Evolutionary conservation across 306 rosid genomes (phyloP).

Genomic region (Datisca glomerata): DNA sequence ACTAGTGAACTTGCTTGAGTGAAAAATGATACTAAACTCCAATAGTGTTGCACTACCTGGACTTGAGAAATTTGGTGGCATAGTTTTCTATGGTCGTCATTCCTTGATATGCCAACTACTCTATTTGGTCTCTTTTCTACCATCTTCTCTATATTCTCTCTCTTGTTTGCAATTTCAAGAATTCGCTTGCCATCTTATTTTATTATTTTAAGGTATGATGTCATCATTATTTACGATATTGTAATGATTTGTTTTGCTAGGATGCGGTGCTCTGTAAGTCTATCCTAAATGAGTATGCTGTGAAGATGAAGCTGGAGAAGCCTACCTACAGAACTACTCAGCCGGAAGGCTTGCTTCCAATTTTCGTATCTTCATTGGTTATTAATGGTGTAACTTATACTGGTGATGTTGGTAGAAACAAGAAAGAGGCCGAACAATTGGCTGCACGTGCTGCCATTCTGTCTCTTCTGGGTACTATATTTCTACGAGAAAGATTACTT

Average conservation of each 20-base stretch:
- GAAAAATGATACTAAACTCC: no score
- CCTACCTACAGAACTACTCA: conserved; percentile 27
- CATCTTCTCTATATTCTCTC: no score
- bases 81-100: no score
- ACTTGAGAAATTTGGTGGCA: no score
- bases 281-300: conserved; percentile 38
- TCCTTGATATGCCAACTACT: no score
- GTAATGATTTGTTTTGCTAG: conserved; percentile 24
- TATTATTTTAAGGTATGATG: no score
- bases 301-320: conserved; percentile 23
- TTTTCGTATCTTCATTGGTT: conserved; percentile 29
- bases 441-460: conserved; percentile 39
- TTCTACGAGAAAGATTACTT: background rate
- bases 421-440: conserved; percentile 54
- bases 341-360: conserved; percentile 15
- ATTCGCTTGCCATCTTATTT: no score
- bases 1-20: no score
- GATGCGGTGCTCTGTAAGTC: conserved; percentile 28
- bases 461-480: conserved; percentile 37
- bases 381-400: conserved; percentile 29
- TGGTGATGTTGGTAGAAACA: conserved; percentile 24
- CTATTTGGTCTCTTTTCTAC: no score
- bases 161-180: no score
- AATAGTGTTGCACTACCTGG: no score
- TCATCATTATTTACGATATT: no score